Evolutionary conservation across 352 stramenopile species (phyloP).

Genomic region (Globisporangium sylvaticum): DNA sequence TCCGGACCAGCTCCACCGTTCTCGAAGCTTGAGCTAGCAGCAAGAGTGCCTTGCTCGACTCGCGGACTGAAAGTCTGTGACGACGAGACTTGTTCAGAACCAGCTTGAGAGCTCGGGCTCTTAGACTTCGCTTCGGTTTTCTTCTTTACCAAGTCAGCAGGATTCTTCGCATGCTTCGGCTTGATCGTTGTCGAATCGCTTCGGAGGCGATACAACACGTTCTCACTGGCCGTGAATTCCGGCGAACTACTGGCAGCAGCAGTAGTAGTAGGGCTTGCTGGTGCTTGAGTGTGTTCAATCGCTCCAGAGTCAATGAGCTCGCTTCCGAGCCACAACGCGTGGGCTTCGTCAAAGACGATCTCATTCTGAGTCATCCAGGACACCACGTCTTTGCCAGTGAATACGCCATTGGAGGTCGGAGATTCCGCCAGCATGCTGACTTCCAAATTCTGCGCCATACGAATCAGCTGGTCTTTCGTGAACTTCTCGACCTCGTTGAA

Average conservation of each 20-base stretch:
- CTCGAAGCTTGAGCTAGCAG: background rate
- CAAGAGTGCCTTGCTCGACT: background rate
- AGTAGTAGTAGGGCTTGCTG: constrained; percentile 7
- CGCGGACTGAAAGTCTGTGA: background rate
- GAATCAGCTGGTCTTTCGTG: constrained; percentile 66
- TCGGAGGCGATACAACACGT: constrained; percentile 33
- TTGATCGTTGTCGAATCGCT: constrained; percentile 34
- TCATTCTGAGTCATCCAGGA: constrained; percentile 78
- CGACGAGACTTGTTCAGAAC: background rate
- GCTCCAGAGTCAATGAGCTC: constrained; percentile 63
- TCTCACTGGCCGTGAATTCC: constrained; percentile 10
- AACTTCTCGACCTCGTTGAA: constrained; percentile 74
- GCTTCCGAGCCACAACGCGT: constrained; percentile 71
- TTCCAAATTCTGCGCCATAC: constrained; percentile 75
- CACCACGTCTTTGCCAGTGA: constrained; percentile 58
- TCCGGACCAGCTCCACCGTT: background rate
- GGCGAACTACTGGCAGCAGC: constrained; percentile 25
- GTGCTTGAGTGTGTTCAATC: constrained; percentile 24
- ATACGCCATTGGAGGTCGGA: constrained; percentile 37
- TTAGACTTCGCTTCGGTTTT: background rate
- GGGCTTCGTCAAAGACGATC: constrained; percentile 63
- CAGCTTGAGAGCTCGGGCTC: background rate
- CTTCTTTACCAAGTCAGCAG: background rate
- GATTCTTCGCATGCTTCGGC: constrained; percentile 4
- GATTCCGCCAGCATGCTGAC: constrained; percentile 44